These are phyloP conservation scores for Stereocaulon alpinum DNA, from an alignment of 495 filamentous ascomycete genomes.

Conservation along the genomic window DNA sequence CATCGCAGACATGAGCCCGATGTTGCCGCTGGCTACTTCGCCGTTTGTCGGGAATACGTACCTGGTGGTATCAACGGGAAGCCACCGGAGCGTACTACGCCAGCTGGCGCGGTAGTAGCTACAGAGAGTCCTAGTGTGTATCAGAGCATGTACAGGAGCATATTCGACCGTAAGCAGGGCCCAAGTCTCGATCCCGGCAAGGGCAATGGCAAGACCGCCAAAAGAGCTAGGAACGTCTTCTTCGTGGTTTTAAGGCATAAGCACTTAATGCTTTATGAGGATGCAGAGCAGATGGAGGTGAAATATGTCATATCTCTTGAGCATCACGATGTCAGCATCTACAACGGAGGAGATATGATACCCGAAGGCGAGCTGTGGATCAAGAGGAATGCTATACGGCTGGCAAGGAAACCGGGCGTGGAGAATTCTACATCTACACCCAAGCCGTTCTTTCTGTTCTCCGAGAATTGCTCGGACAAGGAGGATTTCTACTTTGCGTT, in stretches of 20 bases:
- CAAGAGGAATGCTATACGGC: slow-evolving; percentile 86
- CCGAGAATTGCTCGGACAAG: slow-evolving; percentile 86
- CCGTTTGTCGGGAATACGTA: slow-evolving; percentile 85
- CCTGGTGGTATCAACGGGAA: slow-evolving; percentile 85
- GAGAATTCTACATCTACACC: slow-evolving; percentile 48
- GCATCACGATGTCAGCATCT: slow-evolving; percentile 77
- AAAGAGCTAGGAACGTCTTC: slow-evolving; percentile 80
- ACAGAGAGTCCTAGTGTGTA: slow-evolving; percentile 85
- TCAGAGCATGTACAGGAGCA: slow-evolving; percentile 92
- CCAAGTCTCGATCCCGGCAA: slow-evolving; percentile 38
- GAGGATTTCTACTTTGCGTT: slow-evolving; percentile 97
- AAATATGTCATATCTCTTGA: slow-evolving; percentile 88
- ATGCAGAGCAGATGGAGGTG: slow-evolving; percentile 78
- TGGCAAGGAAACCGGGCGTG: slow-evolving; percentile 57
- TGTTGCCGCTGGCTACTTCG: slow-evolving; percentile 87
- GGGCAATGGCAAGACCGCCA: slow-evolving; percentile 49
- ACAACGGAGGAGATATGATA: slow-evolving; percentile 68
- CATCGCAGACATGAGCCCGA: slow-evolving; percentile 58
- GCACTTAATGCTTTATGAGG: slow-evolving; percentile 95
- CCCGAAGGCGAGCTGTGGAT: slow-evolving; percentile 91
- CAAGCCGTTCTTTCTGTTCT: slow-evolving; percentile 88
- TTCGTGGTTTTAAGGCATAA: slow-evolving; percentile 85
- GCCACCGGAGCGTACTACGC: slow-evolving; percentile 79
- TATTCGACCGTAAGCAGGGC: slow-evolving; percentile 74
- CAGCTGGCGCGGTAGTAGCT: slow-evolving; percentile 58